These are phyloP conservation scores for Calonectria fujianensis DNA, from an alignment of 2,329 filamentous ascomycete species.

Conservation along the genomic window DNA sequence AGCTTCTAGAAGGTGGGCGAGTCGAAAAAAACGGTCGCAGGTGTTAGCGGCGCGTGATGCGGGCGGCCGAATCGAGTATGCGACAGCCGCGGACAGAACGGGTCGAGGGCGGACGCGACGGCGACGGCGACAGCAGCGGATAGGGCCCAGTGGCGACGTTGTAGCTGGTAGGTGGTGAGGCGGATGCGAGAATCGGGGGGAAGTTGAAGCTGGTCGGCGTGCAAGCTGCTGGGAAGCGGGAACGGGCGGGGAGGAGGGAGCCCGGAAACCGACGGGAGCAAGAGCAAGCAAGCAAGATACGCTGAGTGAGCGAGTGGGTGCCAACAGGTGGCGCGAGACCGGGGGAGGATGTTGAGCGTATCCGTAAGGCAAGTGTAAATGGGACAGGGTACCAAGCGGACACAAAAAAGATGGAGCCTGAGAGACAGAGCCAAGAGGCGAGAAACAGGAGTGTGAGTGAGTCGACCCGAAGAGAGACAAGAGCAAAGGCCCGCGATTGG, in stretches of 20 bases:
- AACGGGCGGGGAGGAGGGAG: slow-evolving; percentile 39
- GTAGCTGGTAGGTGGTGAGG: slow-evolving; percentile 27
- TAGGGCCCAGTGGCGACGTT: slow-evolving; percentile 25
- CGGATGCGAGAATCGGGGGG: slow-evolving; percentile 32
- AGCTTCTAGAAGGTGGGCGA: slow-evolving; percentile 55
- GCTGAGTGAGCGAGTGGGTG: slow-evolving; percentile 32
- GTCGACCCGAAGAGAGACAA: slow-evolving; percentile 30
- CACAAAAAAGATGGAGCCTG: slow-evolving; percentile 27
- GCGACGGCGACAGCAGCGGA: slow-evolving; percentile 27
- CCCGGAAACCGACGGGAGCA: slow-evolving; percentile 39
- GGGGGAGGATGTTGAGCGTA: slow-evolving; percentile 24
- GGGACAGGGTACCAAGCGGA: slow-evolving; percentile 31
- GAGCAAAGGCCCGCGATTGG: slow-evolving; percentile 6
- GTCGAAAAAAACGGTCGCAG: slow-evolving; percentile 33
- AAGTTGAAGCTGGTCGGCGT: slow-evolving; percentile 30
- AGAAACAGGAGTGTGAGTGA: slow-evolving; percentile 31
- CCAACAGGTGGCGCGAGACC: slow-evolving; percentile 35
- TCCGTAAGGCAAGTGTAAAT: slow-evolving; percentile 27
- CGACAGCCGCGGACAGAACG: slow-evolving; percentile 24
- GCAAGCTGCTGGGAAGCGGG: slow-evolving; percentile 33
- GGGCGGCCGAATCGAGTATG: slow-evolving; percentile 24
- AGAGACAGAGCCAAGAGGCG: slow-evolving; percentile 24
- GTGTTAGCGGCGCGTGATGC: slow-evolving; percentile 43
- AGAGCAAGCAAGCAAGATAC: slow-evolving; percentile 16
- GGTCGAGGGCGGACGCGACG: slow-evolving; percentile 13